Base-by-base conservation (phyloP, 345 rosid species). In the Eucalyptus pauciflora region DNA sequence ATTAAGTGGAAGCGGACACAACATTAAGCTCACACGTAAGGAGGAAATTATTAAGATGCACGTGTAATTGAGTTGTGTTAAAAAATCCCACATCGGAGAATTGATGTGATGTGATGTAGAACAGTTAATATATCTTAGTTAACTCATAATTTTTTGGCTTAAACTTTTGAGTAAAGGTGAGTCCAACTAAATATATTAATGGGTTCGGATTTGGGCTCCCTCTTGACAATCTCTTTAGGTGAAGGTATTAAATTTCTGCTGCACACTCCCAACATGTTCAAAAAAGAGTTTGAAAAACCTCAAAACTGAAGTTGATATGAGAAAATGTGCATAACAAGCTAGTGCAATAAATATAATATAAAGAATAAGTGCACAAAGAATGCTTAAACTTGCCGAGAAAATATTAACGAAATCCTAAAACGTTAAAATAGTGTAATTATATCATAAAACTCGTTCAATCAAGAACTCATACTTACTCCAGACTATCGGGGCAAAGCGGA, bases 201-300 rank as follows among this genome's bases (percentile, higher is more conserved):
- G 2, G 2, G 4, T 10, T 52, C 1, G 0, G 0, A 52, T 52
- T 52, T 52, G 2, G 0, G 58, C 58, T 52, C 25, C 10, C 58
- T 52, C 25, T 52, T 52, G 2, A 52, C 58, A 20, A 52, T 52
- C 58, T 52, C 58, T 8, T 2, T 3, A 52, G 2, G 25, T 20
- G 2, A 20, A 20, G 1, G 25, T 52, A 52, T 52, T 0, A 52
- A 2, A 52, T 52, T 52, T 52, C 1, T 20, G 0, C 2, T 1
- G 0, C 4, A 3, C 58, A 52, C 5, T 52, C 10, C 56, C 58
- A 52, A 52, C 10, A 2, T 52, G 2, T 3, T 52, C 8, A 56
- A 24, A 56, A 56, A 56, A 2, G 4, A 69, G 24, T 69, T 41
- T 69, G 24, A 31, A 69, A 33, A 8, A 69, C 45, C 25, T 24